Evolutionary conservation across 2,329 filamentous ascomycete species (phyloP), one percentile per base, ranked within the genome.

Genomic region (Diplodia seriata): DNA sequence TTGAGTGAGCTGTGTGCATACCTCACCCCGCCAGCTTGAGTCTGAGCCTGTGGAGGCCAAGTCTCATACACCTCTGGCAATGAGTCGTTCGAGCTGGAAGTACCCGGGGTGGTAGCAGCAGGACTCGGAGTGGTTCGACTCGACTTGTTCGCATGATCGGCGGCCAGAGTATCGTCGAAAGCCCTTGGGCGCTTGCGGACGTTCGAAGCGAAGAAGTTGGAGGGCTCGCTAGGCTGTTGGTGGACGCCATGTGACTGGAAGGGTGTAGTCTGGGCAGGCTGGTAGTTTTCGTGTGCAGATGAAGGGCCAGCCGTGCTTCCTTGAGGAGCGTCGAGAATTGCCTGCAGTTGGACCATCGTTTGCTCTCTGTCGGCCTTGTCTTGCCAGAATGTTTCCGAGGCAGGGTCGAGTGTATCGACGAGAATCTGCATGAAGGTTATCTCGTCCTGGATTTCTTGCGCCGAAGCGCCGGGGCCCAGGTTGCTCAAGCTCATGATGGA

Each of bases 351-450:
- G 15, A 15, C 23, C 6, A 67, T 36, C 6, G 53, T 8, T 9
- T 20, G 11, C 20, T 67, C 55, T 7, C 49, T 23, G 9, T 43
- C 36, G 33, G 11, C 2, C 43, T 51, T 57, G 33, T 67, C 63
- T 11, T 23, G 8, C 8, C 66, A 43, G 63, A 67, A 69, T 4
- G 40, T 64, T 26, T 53, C 55, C 2, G 67, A 67, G 23, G 29
- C 14, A 6, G 51, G 29, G 51, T 69, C 69, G 18, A 59, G 33
- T 6, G 62, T 69, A 2, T 67, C 61, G 20, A 68, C 47, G 5
- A 69, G 63, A 7, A 69, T 43, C 18, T 49, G 29, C 26, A 47
- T 20, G 47, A 70, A 70, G 36, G 26, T 36, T 9, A 70, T 68
- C 53, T 70, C 67, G 14, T 50, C 31, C 38, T 67, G 53, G 20